Evolutionary conservation across 2,329 filamentous ascomycete species (phyloP).

Genomic region (Neopestalotiopsis sp.): DNA sequence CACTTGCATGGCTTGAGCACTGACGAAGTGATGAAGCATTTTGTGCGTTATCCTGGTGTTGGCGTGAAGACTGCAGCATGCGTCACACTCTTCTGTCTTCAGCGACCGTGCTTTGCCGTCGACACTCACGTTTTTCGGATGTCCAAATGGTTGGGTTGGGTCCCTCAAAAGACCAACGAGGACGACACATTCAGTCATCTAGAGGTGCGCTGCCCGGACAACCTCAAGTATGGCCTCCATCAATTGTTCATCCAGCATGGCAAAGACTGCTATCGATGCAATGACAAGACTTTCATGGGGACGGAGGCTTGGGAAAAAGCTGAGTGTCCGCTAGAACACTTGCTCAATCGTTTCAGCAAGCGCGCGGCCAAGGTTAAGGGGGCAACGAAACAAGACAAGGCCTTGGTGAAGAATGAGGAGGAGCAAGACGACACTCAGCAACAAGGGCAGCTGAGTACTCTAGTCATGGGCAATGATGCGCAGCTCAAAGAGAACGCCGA

Average conservation of each 20-base stretch:
- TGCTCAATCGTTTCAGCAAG: conserved; percentile 42
- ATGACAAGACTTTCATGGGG: conserved; percentile 57
- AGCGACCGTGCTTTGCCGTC: conserved; percentile 59
- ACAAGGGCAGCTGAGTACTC: neutral
- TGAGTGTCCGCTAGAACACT: conserved; percentile 46
- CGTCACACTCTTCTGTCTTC: conserved; percentile 60
- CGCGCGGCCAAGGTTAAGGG: conserved; percentile 25
- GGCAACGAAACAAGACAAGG: conserved; percentile 7
- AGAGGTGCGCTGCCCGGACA: conserved; percentile 55
- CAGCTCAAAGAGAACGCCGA: neutral
- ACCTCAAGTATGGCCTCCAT: conserved; percentile 61
- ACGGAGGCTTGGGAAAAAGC: conserved; percentile 66
- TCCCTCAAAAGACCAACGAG: conserved; percentile 52
- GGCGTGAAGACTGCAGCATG: conserved; percentile 64
- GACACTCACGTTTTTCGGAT: conserved; percentile 62
- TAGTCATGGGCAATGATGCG: conserved; percentile 5
- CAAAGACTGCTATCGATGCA: conserved; percentile 52
- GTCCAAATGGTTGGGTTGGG: conserved; percentile 58
- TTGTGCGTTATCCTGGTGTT: conserved; percentile 56
- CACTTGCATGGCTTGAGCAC: conserved; percentile 51
- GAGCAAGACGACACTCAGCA: neutral
- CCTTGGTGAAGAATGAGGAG: conserved; percentile 16
- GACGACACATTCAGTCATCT: conserved; percentile 57
- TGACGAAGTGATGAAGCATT: conserved; percentile 54
- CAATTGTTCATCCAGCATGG: conserved; percentile 61